phyloP scores from a whole-genome alignment of 345 rosid genomes.

The Citrus glauca region DNA sequence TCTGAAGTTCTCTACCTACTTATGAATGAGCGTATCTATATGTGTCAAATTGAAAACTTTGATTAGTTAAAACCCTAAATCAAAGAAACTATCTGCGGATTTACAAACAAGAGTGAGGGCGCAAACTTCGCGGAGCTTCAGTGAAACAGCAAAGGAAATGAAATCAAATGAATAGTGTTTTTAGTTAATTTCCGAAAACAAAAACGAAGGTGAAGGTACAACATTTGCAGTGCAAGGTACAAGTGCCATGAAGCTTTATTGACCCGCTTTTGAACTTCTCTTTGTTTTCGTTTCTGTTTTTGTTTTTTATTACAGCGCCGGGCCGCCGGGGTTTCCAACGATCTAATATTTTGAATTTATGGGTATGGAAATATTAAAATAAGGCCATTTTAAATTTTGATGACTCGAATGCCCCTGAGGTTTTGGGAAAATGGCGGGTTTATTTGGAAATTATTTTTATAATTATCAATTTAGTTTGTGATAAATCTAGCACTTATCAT shows the following conservation, averaged over 20 bases:
- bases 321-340: slow-evolving; percentile 41
- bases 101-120: slow-evolving; percentile 18
- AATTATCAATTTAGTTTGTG: not conserved
- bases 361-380: not conserved
- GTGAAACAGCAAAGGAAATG: slow-evolving; percentile 18
- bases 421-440: not conserved
- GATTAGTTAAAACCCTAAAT: slow-evolving; percentile 34
- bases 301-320: slow-evolving; percentile 13
- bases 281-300: not conserved
- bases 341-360: slow-evolving; percentile 44
- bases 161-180: not conserved
- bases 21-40: not conserved
- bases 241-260: slow-evolving; percentile 16
- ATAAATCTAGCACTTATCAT: not conserved
- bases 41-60: not conserved
- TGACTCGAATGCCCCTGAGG: slow-evolving; percentile 12
- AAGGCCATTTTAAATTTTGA: not conserved
- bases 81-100: slow-evolving; percentile 16
- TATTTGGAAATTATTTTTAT: not conserved
- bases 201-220: slow-evolving; percentile 30
- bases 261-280: not conserved
- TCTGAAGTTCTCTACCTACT: not conserved
- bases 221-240: slow-evolving; percentile 17
- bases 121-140: slow-evolving; percentile 26
- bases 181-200: not conserved